These are phyloP conservation scores for Cercospora citrullina DNA, from an alignment of 2,329 filamentous ascomycete genomes.

Conservation along the genomic window DNA sequence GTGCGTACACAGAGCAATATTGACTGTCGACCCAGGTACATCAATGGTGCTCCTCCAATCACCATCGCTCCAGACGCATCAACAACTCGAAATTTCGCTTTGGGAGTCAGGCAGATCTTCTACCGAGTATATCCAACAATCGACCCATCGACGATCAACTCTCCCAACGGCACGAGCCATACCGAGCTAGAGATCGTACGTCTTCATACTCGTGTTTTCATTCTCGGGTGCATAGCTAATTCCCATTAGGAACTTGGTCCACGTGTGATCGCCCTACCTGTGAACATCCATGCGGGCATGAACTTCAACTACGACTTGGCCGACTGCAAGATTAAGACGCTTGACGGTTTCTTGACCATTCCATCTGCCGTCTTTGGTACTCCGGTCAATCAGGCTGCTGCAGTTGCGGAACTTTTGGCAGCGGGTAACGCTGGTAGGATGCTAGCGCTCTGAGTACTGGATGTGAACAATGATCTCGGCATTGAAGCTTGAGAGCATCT, in stretches of 20 bases:
- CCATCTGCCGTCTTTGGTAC: background rate
- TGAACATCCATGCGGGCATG: background rate
- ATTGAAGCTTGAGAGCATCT: background rate
- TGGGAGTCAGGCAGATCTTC: background rate
- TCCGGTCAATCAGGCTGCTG: background rate
- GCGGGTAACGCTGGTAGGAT: background rate
- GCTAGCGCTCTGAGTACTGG: background rate
- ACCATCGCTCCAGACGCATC: background rate
- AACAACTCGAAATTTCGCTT: background rate
- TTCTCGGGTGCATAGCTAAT: background rate
- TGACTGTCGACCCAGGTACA: background rate
- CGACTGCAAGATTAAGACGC: background rate
- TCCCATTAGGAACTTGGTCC: background rate
- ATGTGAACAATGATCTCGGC: background rate
- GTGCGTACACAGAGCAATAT: background rate
- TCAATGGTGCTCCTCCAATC: background rate
- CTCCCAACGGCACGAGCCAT: background rate
- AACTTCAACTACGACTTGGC: background rate
- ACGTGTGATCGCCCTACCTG: background rate
- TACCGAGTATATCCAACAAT: background rate
- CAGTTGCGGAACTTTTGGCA: background rate
- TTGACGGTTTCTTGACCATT: background rate
- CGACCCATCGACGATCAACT: background rate
- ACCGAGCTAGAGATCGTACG: background rate
- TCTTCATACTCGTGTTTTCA: background rate